phyloP scores from a whole-genome alignment of 2,329 filamentous ascomycete genomes.

The Stemphylium beticola region DNA sequence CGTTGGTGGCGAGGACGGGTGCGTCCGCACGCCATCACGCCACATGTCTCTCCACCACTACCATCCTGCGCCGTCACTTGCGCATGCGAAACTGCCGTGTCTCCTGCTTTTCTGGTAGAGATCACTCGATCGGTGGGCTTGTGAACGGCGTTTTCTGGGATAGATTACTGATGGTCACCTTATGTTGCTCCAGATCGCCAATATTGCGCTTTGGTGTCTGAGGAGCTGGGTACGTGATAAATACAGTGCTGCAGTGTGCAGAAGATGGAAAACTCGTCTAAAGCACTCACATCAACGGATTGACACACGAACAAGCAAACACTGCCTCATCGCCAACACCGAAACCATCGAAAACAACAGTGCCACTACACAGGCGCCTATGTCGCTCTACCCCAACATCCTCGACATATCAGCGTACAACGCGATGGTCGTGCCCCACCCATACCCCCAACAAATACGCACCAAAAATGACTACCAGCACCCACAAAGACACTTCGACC shows the following conservation, averaged over 20 bases:
- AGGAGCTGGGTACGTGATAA: too few species aligned
- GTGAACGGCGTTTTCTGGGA: background rate
- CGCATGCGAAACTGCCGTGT: background rate
- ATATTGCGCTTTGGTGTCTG: background rate
- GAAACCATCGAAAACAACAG: too few species aligned
- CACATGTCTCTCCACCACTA: slow-evolving; percentile 14
- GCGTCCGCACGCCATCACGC: slow-evolving; percentile 9
- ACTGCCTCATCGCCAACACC: too few species aligned
- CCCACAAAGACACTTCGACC: slow-evolving; percentile 6
- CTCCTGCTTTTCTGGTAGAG: background rate
- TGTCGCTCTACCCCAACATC: slow-evolving; percentile 12
- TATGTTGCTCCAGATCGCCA: background rate
- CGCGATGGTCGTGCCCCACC: background rate
- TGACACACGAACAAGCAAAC: too few species aligned
- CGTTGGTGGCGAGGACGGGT: slow-evolving; percentile 5
- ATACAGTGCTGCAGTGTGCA: too few species aligned
- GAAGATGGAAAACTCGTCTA: too few species aligned
- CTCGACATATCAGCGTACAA: slow-evolving; percentile 2
- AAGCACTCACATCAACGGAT: too few species aligned
- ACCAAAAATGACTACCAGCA: background rate
- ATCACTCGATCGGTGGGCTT: background rate
- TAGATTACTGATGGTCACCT: background rate
- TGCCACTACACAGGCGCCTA: background rate
- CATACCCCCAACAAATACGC: background rate
- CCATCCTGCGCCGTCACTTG: background rate